A percentile compares a stretch with the other conserved stretches of the same genome.
phyloP scores from a whole-genome alignment of 1,139 yeast genomes.

The Taphrina deformans region DNA sequence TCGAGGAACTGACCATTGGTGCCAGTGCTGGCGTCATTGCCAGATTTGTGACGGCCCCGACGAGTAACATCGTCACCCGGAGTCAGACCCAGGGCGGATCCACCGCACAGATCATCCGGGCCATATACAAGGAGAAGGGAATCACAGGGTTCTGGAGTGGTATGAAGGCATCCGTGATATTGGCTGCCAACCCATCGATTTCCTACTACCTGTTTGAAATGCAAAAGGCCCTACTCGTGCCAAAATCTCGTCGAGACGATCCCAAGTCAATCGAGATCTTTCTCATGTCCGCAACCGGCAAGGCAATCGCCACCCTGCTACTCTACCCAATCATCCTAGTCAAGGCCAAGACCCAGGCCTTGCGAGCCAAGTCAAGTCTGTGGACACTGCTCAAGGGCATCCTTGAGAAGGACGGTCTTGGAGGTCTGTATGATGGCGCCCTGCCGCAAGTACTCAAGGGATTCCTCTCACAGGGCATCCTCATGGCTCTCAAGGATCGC shows the following conservation, averaged over 20 bases:
- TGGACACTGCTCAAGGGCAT: constrained; percentile 14
- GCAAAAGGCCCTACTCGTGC: constrained; percentile 44
- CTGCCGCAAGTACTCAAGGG: constrained; percentile 32
- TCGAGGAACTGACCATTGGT: constrained; percentile 71
- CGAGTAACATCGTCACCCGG: constrained; percentile 79
- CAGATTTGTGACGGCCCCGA: constrained; percentile 81
- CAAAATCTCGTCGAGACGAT: constrained; percentile 17
- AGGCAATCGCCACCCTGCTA: constrained; percentile 72
- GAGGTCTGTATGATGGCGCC: constrained; percentile 29
- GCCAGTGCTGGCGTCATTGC: constrained; percentile 84
- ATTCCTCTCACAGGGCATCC: constrained; percentile 28
- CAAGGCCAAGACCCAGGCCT: constrained; percentile 74
- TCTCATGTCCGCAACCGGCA: constrained; percentile 73
- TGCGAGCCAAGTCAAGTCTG: constrained; percentile 13
- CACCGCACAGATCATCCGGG: constrained; percentile 52
- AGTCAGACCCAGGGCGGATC: constrained; percentile 58
- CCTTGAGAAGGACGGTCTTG: constrained; percentile 27
- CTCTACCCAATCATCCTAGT: constrained; percentile 87
- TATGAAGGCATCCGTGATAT: constrained; percentile 72
- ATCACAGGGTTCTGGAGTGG: constrained; percentile 80
- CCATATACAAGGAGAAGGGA: constrained; percentile 65
- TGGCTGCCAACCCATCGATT: constrained; percentile 80
- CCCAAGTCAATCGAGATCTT: constrained; percentile 58
- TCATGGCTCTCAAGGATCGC: constrained; percentile 32
- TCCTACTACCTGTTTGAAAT: constrained; percentile 82